These are phyloP conservation scores for Chlorella sp. DNA, from an alignment of 139 green algal species.

Conservation along the genomic window DNA sequence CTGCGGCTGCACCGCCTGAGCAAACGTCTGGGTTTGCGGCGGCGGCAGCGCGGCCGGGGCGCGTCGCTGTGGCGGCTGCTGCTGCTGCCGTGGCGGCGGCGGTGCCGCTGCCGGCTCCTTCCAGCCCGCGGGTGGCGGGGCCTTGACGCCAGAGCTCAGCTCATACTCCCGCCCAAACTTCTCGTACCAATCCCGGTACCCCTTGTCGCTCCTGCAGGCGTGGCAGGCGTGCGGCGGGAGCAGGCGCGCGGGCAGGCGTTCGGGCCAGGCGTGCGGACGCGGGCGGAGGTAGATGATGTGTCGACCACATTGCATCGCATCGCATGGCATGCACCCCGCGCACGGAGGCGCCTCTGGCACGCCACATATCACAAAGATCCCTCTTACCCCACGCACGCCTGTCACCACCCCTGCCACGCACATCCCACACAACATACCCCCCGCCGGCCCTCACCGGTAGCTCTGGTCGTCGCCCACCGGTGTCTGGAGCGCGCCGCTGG, in stretches of 20 bases:
- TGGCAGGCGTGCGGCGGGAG: neutral
- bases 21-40: slow-evolving; percentile 24
- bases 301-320: too few relatives aligned
- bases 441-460: neutral
- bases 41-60: slow-evolving; percentile 37
- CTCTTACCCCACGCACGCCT: too few relatives aligned
- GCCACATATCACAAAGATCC: too few relatives aligned
- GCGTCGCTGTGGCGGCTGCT: neutral
- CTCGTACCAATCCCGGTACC: slow-evolving; percentile 45
- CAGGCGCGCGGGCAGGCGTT: neutral
- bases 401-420: too few relatives aligned
- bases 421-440: neutral
- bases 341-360: too few relatives aligned
- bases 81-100: neutral
- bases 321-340: too few relatives aligned
- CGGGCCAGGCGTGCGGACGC: too few relatives aligned
- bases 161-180: slow-evolving; percentile 29
- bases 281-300: too few relatives aligned
- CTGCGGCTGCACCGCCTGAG: slow-evolving; percentile 27
- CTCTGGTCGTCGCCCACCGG: neutral
- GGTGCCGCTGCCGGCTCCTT: neutral
- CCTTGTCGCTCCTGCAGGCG: slow-evolving; percentile 16
- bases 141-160: neutral
- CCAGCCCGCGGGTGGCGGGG: slow-evolving; percentile 6
- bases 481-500: neutral